Evolutionary conservation across 441 rosid species (phyloP), one percentile per base, ranked within the genome.

Genomic region (Adansonia madagascariensis): DNA sequence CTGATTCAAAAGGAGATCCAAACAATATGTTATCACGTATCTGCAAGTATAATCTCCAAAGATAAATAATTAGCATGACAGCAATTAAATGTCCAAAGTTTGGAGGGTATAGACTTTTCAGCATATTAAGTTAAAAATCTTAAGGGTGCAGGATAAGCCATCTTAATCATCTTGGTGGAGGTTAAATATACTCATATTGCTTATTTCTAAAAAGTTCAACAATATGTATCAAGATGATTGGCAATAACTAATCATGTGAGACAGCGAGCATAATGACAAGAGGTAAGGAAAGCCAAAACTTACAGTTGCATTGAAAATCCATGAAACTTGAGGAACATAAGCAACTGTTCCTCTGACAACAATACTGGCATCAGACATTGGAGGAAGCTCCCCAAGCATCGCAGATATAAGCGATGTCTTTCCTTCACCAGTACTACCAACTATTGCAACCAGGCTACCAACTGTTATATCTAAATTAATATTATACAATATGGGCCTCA

Each of bases 221-320:
- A 52, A 52, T 52, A 53, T 9, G 27, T 27, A 52, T n/a, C 61
- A 55, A 18, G 14, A 55, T 71, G 17, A 35, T 41, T 8, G 18
- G 20, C 18, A 71, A 53, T 73, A 73, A 57, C 52, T 57, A 57
- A 41, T 56, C 50, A 68, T 57, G 39, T 63, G 10, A 63, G 14
- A 56, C 64, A 43, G 39, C 27, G 46, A 47, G 55, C 57, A 53
- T 41, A 41, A 75, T 64, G 17, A 60, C 59, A 24, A 24, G 44
- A 78, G 49, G 80, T 22, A 79, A 79, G 31, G 61, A 75, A 86
- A 55, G 74, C 4, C 12, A 73, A 43, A 80, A 86, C 92, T 77
- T 86, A 95, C 99, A 60, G 99, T 92, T 52, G 97, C 99, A 86
- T 94, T 95, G 80, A 95, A 95, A 84, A 95, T 95, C 97, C 98